Evolutionary conservation across 129 eudicot genomes (phyloP).

Genomic region (Ambrosia trifida): DNA sequence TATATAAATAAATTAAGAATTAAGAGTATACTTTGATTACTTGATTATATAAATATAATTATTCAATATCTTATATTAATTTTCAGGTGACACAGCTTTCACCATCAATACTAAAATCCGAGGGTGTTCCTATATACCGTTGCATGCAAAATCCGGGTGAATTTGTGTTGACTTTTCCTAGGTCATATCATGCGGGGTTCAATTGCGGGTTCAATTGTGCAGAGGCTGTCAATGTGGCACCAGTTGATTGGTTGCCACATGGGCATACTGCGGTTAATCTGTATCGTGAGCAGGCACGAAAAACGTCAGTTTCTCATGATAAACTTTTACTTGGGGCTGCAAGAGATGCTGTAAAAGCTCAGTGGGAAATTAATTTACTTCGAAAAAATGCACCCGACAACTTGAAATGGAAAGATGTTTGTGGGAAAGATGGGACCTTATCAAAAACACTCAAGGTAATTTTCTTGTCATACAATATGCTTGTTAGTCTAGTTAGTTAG

Average conservation of each 20-base stretch:
- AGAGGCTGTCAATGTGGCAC: constrained; percentile 97
- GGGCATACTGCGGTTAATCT: constrained; percentile 87
- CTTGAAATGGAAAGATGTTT: constrained; percentile 81
- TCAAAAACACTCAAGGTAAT: constrained; percentile 74
- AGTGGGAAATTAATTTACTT: constrained; percentile 85
- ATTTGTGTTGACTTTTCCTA: constrained; percentile 89
- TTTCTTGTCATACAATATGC: not conserved
- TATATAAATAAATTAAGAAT: too few species aligned
- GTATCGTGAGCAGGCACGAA: constrained; percentile 75
- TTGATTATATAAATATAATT: not conserved
- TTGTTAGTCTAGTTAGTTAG: not conserved
- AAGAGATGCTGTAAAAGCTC: constrained; percentile 95
- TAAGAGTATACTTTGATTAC: too few species aligned
- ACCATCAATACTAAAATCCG: constrained; percentile 74
- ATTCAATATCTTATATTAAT: not conserved
- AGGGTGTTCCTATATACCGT: constrained; percentile 88
- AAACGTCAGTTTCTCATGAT: constrained; percentile 94
- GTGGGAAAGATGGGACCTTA: constrained; percentile 89
- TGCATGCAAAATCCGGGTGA: constrained; percentile 90
- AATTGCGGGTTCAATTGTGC: constrained; percentile 97
- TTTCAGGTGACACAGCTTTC: constrained; percentile 94
- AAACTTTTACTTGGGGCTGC: constrained; percentile 93
- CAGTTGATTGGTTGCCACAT: constrained; percentile 96
- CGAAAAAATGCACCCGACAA: constrained; percentile 55
- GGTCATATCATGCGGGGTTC: constrained; percentile 96